Evolutionary conservation across 176 grass and related monocot genomes (phyloP), one percentile per base, ranked within the genome.

Genomic region (Oryza nivara): DNA sequence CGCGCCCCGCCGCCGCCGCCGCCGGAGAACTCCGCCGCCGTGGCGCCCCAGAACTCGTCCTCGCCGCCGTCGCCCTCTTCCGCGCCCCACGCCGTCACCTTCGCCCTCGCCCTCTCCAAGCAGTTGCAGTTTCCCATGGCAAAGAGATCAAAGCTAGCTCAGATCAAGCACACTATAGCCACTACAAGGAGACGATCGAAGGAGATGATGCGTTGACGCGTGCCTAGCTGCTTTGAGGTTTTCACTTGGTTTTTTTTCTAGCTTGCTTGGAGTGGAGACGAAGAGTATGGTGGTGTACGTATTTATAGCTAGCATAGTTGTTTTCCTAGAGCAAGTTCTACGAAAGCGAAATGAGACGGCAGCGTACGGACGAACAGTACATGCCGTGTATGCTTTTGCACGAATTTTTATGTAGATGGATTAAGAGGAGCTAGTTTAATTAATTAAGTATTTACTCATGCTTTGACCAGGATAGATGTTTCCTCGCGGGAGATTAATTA

Each of bases 51-150:
- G 65, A 69, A 58, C 6, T 63, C 58, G n/a, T 63, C 58, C 1
- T 63, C 72, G 8, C 60, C 52, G 69, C 20, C 17, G 32, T 1
- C 68, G 13, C 56, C 30, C 30, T 32, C 30, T 32, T 32, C 30
- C 30, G 30, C 30, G 30, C 30, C 83, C 65, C 73, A 84, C 9
- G 83, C 73, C 15, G 16, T 30, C 34, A 84, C 83, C 48, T 65
- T 84, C 15, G 46, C 34, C 65, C 65, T 69, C 15, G 30, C 34
- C 65, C 65, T 9, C 73, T 77, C 73, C 15, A 77, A 25, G 65
- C 83, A 84, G 73, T 11, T 58, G 82, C 73, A 77, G 64, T 70
- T 84, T 0, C 83, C 83, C 83, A 60, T 84, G 64, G 8, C 51
- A 26, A 71, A 8, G 40, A 41, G 40, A 41, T 2, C 8, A 41